phyloP scores from a whole-genome alignment of 2,329 filamentous ascomycete genomes.

The Aurifilum marmelostoma region DNA sequence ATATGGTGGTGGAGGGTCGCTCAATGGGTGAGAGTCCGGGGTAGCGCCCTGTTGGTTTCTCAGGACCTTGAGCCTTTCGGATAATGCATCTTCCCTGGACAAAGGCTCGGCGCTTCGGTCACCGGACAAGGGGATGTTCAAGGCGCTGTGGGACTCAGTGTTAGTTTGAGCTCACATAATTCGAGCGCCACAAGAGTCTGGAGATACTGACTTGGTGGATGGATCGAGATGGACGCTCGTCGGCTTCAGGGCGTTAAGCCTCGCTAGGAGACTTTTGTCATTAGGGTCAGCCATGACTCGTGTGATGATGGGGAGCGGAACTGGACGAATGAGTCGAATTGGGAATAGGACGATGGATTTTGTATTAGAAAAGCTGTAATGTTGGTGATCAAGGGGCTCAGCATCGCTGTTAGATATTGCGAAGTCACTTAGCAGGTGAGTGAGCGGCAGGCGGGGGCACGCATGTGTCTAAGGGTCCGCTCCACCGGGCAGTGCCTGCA shows the following conservation, averaged over 20 bases:
- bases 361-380: too few relatives aligned
- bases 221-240: slow-evolving; percentile 41
- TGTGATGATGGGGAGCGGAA: background rate
- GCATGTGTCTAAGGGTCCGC: background rate
- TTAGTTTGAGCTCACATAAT: slow-evolving; percentile 21
- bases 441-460: too few relatives aligned
- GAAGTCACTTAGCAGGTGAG: background rate
- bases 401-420: background rate
- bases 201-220: slow-evolving; percentile 45
- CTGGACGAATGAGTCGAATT: background rate
- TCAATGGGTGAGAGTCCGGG: background rate
- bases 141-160: slow-evolving; percentile 27
- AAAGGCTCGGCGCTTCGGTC: slow-evolving; percentile 47
- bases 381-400: background rate
- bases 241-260: slow-evolving; percentile 56
- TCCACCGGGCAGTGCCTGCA: background rate
- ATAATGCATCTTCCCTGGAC: slow-evolving; percentile 55
- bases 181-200: slow-evolving; percentile 1
- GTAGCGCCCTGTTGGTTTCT: slow-evolving; percentile 43
- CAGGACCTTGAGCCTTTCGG: slow-evolving; percentile 55
- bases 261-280: slow-evolving; percentile 55
- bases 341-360: background rate
- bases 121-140: slow-evolving; percentile 39
- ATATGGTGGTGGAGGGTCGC: slow-evolving; percentile 25
- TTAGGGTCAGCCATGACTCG: slow-evolving; percentile 23